These are phyloP conservation scores for Metarhizium guizhouense DNA, from an alignment of 2,329 filamentous ascomycete genomes.

Conservation along the genomic window DNA sequence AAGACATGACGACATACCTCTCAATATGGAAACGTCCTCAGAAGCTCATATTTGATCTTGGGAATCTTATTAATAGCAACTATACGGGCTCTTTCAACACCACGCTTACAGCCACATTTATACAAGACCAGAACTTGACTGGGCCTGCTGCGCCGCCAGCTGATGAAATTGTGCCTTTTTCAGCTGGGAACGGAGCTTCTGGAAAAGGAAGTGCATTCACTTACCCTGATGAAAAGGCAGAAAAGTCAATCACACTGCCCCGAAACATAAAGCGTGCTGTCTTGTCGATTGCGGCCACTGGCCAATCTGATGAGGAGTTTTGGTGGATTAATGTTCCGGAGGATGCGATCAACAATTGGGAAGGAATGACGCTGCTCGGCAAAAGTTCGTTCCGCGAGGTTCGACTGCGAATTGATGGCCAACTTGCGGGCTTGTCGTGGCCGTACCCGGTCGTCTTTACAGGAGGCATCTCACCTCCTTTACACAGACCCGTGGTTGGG, in stretches of 20 bases:
- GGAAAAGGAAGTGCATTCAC: constrained; percentile 57
- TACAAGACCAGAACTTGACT: constrained; percentile 26
- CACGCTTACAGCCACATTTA: constrained; percentile 67
- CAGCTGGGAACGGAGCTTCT: constrained; percentile 33
- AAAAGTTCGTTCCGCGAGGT: constrained; percentile 71
- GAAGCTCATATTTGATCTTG: constrained; percentile 72
- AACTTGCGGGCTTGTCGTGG: constrained; percentile 67
- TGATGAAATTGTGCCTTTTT: constrained; percentile 60
- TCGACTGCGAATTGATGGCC: constrained; percentile 64
- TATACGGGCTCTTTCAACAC: constrained; percentile 70
- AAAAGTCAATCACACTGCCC: constrained; percentile 52
- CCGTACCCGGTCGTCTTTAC: constrained; percentile 79
- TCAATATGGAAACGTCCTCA: constrained; percentile 60
- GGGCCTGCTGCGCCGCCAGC: constrained; percentile 30
- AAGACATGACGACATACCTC: constrained; percentile 68
- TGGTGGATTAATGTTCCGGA: constrained; percentile 76
- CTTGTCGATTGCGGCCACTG: constrained; percentile 68
- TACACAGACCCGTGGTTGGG: constrained; percentile 72
- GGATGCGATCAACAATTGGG: constrained; percentile 51
- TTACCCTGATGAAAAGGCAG: constrained; percentile 54
- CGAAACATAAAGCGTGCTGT: constrained; percentile 59
- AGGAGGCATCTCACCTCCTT: constrained; percentile 65
- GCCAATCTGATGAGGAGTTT: constrained; percentile 70
- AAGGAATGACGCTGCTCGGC: constrained; percentile 49
- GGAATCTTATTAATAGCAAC: constrained; percentile 57